A percentile compares a stretch with the other conserved stretches of the same genome.
These are phyloP conservation scores for Thuidium tamariscinum DNA, from an alignment of 225 moss, liverwort and hornwort species.

Conservation along the genomic window DNA sequence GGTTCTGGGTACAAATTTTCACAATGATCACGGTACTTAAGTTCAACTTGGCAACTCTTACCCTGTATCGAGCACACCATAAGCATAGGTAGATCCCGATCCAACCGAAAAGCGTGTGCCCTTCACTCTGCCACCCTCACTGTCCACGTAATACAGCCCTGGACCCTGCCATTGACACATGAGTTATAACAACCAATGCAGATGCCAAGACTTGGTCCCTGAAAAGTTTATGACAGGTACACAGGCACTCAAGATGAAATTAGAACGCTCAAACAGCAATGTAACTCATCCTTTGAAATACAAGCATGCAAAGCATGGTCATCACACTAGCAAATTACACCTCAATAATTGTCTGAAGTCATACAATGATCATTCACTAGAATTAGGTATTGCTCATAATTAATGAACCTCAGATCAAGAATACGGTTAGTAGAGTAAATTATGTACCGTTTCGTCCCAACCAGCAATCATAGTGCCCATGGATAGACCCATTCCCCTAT, in stretches of 20 bases:
- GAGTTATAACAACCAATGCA: not conserved
- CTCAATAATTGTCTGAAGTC: slow-evolving; percentile 5
- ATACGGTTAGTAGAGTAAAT: not conserved
- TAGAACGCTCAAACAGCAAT: not conserved
- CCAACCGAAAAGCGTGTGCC: slow-evolving; percentile 80
- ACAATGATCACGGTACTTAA: not conserved
- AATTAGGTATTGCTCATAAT: not conserved
- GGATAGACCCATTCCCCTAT: slow-evolving; percentile 86
- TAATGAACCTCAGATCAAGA: not conserved
- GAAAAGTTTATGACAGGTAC: not conserved
- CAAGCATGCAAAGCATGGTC: not conserved
- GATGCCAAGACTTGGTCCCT: not conserved
- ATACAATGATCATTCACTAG: slow-evolving; percentile 57
- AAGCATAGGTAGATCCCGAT: slow-evolving; percentile 83
- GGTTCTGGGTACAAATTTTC: not conserved
- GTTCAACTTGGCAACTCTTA: not conserved
- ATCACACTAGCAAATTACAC: not conserved
- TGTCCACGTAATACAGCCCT: slow-evolving; percentile 80
- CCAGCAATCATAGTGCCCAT: slow-evolving; percentile 98
- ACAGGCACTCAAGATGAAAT: not conserved
- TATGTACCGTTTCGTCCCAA: slow-evolving; percentile 78
- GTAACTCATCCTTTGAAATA: not conserved
- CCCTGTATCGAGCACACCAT: slow-evolving; percentile 83
- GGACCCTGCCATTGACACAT: slow-evolving; percentile 49
- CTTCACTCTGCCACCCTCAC: slow-evolving; percentile 79